phyloP scores from a whole-genome alignment of 2,329 filamentous ascomycete genomes.

The Phyllosticta citriasiana region DNA sequence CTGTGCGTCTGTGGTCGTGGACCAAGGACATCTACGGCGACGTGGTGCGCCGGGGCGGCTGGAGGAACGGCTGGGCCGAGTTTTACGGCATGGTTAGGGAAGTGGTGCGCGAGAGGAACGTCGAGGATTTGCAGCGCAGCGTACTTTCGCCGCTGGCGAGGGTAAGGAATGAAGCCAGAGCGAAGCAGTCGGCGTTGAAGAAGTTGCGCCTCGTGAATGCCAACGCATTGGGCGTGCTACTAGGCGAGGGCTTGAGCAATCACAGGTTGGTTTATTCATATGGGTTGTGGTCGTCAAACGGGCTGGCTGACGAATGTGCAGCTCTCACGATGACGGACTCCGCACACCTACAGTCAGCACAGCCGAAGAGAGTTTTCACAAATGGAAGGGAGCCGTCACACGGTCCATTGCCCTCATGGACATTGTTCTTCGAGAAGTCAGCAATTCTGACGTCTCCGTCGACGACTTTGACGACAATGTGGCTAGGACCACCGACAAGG shows the following conservation, averaged over 20 bases:
- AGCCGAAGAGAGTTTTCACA: slow-evolving; percentile 36
- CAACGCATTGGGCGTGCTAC: slow-evolving; percentile 74
- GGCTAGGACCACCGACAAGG: slow-evolving; percentile 40
- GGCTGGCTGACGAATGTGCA: slow-evolving; percentile 32
- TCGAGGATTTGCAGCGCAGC: slow-evolving; percentile 59
- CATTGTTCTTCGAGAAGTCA: slow-evolving; percentile 65
- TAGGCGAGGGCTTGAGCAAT: slow-evolving; percentile 69
- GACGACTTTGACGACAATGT: slow-evolving; percentile 47
- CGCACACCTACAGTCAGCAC: slow-evolving; percentile 32
- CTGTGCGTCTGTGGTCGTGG: slow-evolving; percentile 63
- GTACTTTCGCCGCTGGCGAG: slow-evolving; percentile 71
- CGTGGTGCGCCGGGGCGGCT: slow-evolving; percentile 34
- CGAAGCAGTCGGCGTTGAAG: slow-evolving; percentile 62
- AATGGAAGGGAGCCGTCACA: slow-evolving; percentile 67
- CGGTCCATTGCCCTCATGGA: slow-evolving; percentile 79
- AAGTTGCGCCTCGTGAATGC: slow-evolving; percentile 71
- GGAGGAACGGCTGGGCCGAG: slow-evolving; percentile 39
- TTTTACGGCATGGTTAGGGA: slow-evolving; percentile 77
- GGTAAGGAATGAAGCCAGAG: slow-evolving; percentile 62
- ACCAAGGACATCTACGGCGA: slow-evolving; percentile 59
- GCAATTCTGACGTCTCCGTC: slow-evolving; percentile 46
- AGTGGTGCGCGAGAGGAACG: slow-evolving; percentile 61
- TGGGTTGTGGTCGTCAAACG: slow-evolving; percentile 14
- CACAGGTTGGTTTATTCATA: slow-evolving; percentile 27
- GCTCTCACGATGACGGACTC: slow-evolving; percentile 48